Base-by-base conservation (phyloP, 164 flowering plant species). In the Taxillus chinensis region DNA sequence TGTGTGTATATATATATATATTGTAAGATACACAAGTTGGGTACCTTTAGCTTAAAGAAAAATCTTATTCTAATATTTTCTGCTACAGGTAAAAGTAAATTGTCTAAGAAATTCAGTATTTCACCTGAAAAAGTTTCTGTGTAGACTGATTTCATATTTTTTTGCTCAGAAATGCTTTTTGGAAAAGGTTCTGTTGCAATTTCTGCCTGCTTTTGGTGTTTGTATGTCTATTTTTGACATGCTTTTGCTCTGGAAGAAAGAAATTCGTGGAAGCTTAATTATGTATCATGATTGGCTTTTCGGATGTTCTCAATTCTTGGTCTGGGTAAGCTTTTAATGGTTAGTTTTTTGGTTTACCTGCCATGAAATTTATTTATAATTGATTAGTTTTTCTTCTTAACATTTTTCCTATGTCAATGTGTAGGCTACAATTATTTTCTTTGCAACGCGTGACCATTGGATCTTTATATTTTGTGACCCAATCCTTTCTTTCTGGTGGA, bases 401-500 rank as follows among this genome's bases (percentile, higher is more conserved):
- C 61, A 7, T 3, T 9, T 51, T 57, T 55, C n/a, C 40, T 53
- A 60, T 55, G 8, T 3, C 49, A 53, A 41, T 62, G 39, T 75
- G 63, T 60, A 91, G 97, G 70, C 51, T 41, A 62, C 67, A 40
- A 62, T 86, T 62, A 49, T 82, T 11, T 67, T 85, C 17, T 74
- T 76, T 54, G 76, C 77, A 55, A 76, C 40, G 45, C 71, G 62
- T 71, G 72, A 64, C 61, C 50, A 38, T 59, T 72, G 79, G 77
- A 62, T 62, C 59, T 41, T 53, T 53, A 58, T 85, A 62, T 78
- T 82, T 69, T 74, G 73, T 74, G 69, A 72, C 60, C 67, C 69
- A 41, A 38, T 82, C 54, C 59, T 86, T 3, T 83, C 91, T 73
- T 71, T 85, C 56, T 88, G 93, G 88, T 91, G 95, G 93, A 78